phyloP scores from a whole-genome alignment of 768 basidiomycete species.

The Boletus edulis region DNA sequence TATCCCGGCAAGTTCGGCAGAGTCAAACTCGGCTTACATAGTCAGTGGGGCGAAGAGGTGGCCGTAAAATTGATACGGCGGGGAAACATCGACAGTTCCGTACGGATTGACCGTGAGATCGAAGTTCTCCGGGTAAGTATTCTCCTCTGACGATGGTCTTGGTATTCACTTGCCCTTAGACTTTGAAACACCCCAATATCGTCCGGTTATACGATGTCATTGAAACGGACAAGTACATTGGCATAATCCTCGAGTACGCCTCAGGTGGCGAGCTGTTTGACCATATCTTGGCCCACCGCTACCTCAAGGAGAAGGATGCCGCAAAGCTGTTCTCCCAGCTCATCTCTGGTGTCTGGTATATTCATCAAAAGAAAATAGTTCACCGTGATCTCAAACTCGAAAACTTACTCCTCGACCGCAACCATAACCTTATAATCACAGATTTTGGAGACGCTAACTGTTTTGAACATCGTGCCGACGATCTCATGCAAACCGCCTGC shows the following conservation, averaged over 20 bases:
- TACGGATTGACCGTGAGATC: conserved; percentile 93
- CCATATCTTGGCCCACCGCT: conserved; percentile 96
- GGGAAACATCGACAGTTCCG: conserved; percentile 83
- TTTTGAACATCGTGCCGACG: conserved; percentile 89
- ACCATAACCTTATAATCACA: conserved; percentile 98
- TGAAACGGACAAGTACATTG: conserved; percentile 99
- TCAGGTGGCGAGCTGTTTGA: conserved; percentile 99
- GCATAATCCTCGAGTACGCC: conserved; percentile 98
- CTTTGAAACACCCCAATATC: conserved; percentile 95
- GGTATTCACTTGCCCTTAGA: conserved; percentile 45
- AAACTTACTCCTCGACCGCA: conserved; percentile 93
- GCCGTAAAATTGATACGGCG: conserved; percentile 95
- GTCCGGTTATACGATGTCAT: conserved; percentile 98
- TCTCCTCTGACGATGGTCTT: neutral
- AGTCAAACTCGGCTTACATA: conserved; percentile 95
- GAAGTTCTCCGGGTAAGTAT: conserved; percentile 85
- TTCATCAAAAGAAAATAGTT: conserved; percentile 98
- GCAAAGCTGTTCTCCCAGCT: conserved; percentile 96
- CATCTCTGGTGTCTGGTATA: conserved; percentile 98
- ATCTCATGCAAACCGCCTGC: conserved; percentile 98
- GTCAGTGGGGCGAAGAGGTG: conserved; percentile 95
- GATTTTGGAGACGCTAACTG: conserved; percentile 99
- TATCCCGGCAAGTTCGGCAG: conserved; percentile 99
- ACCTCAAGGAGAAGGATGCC: conserved; percentile 92
- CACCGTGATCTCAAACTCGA: conserved; percentile 99